A percentile compares a stretch with the other conserved stretches of the same genome.
Conservation (phyloP, 257 asterid species). For the Solanum sejunctum region DNA sequence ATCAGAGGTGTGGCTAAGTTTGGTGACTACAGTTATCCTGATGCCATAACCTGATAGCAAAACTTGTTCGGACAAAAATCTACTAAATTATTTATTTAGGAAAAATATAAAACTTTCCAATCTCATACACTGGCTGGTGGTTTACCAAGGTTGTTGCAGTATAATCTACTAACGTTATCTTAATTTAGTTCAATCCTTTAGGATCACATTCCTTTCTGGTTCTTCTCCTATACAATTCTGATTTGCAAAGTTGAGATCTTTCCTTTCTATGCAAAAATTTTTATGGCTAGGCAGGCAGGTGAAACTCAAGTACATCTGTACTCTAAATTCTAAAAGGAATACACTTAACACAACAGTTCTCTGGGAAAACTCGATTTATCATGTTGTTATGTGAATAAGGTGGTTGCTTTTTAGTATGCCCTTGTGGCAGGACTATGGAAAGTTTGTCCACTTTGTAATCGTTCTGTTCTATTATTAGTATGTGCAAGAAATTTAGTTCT, state of each 20-base stretch:
- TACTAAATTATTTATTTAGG: background rate
- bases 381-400: background rate
- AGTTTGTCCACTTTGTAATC: background rate
- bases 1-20: background rate
- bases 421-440: background rate
- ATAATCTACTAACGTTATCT: background rate
- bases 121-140: slow-evolving; percentile 46
- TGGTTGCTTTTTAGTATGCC: background rate
- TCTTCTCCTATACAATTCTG: slow-evolving; percentile 17
- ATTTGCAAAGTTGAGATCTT: slow-evolving; percentile 7
- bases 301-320: background rate
- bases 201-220: slow-evolving; percentile 19
- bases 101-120: background rate
- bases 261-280: background rate
- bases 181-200: slow-evolving; percentile 2
- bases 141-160: slow-evolving; percentile 27
- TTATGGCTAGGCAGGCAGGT: background rate
- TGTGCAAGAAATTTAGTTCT: background rate
- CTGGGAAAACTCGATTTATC: background rate
- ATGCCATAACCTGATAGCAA: background rate
- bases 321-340: background rate
- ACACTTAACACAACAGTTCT: background rate
- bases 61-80: background rate
- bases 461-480: background rate
- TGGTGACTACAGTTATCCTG: background rate